Base-by-base conservation (phyloP, 306 rosid species). In the Begonia loranthoides region DNA sequence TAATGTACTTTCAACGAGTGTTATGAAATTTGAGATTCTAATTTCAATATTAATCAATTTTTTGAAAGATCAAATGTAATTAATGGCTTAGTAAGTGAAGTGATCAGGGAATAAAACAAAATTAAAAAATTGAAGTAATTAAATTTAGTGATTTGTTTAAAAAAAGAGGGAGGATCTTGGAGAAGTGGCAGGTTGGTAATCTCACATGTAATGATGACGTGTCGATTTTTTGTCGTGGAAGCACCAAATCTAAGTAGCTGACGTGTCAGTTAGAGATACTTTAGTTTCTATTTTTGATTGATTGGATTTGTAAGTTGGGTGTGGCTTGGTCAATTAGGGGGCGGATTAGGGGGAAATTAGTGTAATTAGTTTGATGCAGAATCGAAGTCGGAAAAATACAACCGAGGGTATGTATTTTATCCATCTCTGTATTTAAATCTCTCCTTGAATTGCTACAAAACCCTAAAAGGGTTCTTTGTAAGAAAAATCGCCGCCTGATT, bases 401-500 rank as follows among this genome's bases (percentile, higher is more conserved):
- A 1, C 36, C 49, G 16, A 14, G 51, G 9, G 36, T 19, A 19
- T 58, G 48, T 15, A 50, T 51, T 44, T 19, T 15, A 48, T 43
- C 73, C 14, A 17, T 55, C 73, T 54, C 58, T 71, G 79, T 76
- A 72, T 79, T 72, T 86, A 86, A 82, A n/a, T 49, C 55, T 51
- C 65, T 49, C 66, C 22, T 69, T 56, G 17, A 40, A 58, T 56
- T 74, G 75, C 70, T 76, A 74, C 82, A 82, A 86, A 86, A 80
- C 95, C 93, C 84, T 79, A 82, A 62, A 52, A 22, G 76, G 88
- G 95, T 81, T 86, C 82, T 88, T 82, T 77, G 79, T 52, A 59
- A 72, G 68, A 69, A 70, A 53, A 77, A 70, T 82, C 68, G 93
- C 93, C 93, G 95, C 93, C 93, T 54, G 76, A 65, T 73, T 79